Conservation (phyloP, 148 eudicot species). For the Salicornia ramosissima region DNA sequence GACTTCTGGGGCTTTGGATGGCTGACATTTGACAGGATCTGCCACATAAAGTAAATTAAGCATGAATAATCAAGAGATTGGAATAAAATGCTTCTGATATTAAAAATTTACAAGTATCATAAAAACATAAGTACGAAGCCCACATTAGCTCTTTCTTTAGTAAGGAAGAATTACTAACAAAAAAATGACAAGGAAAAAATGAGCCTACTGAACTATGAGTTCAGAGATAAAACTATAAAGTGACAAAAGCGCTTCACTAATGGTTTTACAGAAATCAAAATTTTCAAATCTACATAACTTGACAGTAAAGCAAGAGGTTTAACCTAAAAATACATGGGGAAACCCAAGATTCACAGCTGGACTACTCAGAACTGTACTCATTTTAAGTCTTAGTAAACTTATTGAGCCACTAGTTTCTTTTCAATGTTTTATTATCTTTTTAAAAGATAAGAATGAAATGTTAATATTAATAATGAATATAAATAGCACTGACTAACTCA, state of each 20-base stretch:
- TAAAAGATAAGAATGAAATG: background rate
- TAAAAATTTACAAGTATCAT: background rate
- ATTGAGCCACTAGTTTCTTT: slow-evolving; percentile 6
- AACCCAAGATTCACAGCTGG: background rate
- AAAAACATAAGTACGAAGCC: background rate
- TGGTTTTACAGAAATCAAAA: no score
- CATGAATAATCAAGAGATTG: slow-evolving; percentile 2
- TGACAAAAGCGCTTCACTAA: slow-evolving; percentile 1
- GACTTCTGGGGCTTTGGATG: slow-evolving; percentile 35
- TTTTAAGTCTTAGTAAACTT: background rate
- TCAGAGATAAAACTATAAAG: background rate
- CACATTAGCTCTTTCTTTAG: background rate
- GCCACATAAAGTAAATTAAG: slow-evolving; percentile 18
- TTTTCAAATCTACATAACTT: no score
- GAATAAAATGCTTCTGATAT: background rate
- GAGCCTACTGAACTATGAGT: background rate
- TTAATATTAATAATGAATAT: background rate
- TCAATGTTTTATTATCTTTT: background rate
- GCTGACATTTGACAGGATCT: slow-evolving; percentile 39
- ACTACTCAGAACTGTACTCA: background rate
- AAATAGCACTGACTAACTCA: background rate
- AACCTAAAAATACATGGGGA: background rate
- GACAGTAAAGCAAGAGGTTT: background rate
- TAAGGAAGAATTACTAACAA: background rate
- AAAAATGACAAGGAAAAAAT: background rate